Conservation (phyloP, 805 yeast genomes). For the Spathaspora hagerdaliae region DNA sequence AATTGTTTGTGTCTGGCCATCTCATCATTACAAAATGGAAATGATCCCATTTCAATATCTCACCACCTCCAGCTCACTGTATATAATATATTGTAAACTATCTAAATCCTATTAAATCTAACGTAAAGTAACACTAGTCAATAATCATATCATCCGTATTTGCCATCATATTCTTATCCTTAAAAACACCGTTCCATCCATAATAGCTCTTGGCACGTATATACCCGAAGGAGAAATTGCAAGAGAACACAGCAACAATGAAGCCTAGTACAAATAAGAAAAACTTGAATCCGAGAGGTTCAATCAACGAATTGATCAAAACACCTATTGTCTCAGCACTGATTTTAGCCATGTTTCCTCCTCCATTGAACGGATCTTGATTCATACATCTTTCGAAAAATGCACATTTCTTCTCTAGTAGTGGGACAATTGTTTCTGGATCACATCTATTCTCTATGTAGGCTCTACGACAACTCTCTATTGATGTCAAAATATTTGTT, state of each 20-base stretch:
- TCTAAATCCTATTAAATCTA: neutral
- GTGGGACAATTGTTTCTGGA: conserved; percentile 54
- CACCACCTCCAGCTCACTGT: neutral
- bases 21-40: too few species aligned
- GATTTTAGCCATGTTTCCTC: conserved; percentile 49
- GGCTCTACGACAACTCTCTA: conserved; percentile 48
- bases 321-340: conserved; percentile 63
- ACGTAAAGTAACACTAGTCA: neutral
- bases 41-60: neutral
- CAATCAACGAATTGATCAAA: conserved; percentile 57
- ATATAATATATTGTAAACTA: neutral
- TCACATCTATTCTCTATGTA: conserved; percentile 54
- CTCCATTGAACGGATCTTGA: conserved; percentile 45
- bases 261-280: conserved; percentile 40
- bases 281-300: conserved; percentile 64
- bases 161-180: neutral
- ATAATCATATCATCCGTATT: neutral
- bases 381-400: conserved; percentile 67
- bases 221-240: conserved; percentile 66
- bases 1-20: too few species aligned
- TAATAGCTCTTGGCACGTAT: conserved; percentile 52
- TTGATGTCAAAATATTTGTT: conserved; percentile 44
- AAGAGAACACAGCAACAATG: conserved; percentile 47
- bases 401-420: conserved; percentile 51
- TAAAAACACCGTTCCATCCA: conserved; percentile 21